Evolutionary conservation across 1,139 yeast species (phyloP).

Genomic region (Kodamaea anthophila): DNA sequence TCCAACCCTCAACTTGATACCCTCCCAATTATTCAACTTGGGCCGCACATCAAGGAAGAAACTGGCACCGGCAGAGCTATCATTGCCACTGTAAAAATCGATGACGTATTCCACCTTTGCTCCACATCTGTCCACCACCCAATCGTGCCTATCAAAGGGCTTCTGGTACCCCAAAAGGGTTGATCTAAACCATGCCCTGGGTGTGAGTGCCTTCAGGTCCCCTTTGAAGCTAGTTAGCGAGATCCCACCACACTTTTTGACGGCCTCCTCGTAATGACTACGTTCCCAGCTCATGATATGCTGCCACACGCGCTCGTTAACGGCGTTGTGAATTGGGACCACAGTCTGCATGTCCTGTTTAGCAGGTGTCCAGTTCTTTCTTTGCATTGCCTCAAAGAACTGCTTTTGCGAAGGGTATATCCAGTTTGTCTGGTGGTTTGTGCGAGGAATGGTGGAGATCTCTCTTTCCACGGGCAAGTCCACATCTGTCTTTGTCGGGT

Average conservation of each 20-base stretch:
- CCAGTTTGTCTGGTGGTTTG: conserved; percentile 66
- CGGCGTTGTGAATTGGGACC: conserved; percentile 91
- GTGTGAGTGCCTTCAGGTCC: conserved; percentile 77
- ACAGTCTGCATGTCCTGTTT: conserved; percentile 82
- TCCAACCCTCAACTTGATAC: conserved; percentile 55
- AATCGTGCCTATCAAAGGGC: conserved; percentile 96
- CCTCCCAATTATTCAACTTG: conserved; percentile 75
- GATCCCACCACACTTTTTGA: conserved; percentile 68
- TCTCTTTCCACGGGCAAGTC: conserved; percentile 63
- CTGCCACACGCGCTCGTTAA: conserved; percentile 89
- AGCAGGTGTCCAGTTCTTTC: conserved; percentile 83
- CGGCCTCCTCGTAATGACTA: conserved; percentile 46
- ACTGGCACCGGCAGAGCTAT: conserved; percentile 44
- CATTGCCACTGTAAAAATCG: conserved; percentile 75
- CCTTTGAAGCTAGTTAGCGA: conserved; percentile 84
- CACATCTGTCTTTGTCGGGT: conserved; percentile 16
- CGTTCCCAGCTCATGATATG: conserved; percentile 82
- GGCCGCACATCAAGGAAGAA: conserved; percentile 90
- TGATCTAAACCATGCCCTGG: conserved; percentile 76
- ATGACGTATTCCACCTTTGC: conserved; percentile 80
- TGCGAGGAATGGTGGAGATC: conserved; percentile 79
- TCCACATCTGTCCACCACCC: conserved; percentile 90
- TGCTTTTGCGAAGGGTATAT: conserved; percentile 93
- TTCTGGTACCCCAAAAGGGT: conserved; percentile 55
- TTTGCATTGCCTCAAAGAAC: conserved; percentile 87